Evolutionary conservation across 345 rosid genomes (phyloP).

Genomic region (Chamaenerion angustifolium): DNA sequence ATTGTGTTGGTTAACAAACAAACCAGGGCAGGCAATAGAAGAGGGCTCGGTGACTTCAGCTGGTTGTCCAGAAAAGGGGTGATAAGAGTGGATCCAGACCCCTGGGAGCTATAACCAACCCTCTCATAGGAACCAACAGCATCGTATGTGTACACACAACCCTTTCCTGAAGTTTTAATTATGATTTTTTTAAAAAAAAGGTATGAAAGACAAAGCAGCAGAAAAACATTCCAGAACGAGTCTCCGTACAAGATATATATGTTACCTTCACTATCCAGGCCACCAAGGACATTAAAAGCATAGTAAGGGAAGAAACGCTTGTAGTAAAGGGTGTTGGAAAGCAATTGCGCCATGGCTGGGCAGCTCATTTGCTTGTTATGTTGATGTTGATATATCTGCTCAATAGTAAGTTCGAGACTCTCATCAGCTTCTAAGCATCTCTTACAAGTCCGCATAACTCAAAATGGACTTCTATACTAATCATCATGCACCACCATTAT

Average conservation of each 20-base stretch:
- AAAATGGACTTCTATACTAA: neutral
- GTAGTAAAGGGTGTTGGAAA: constrained; percentile 92
- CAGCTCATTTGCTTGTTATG: constrained; percentile 98
- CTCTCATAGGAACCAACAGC: constrained; percentile 96
- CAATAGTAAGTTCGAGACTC: neutral
- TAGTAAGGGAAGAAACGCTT: constrained; percentile 97
- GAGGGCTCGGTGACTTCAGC: constrained; percentile 97
- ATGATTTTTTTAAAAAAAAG: neutral
- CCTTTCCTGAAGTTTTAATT: constrained; percentile 45
- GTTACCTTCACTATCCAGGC: constrained; percentile 86
- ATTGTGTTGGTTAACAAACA: constrained; percentile 14
- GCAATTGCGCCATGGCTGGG: constrained; percentile 91
- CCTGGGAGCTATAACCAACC: constrained; percentile 94
- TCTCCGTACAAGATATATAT: constrained; percentile 1
- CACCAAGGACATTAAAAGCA: constrained; percentile 86
- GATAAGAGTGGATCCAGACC: constrained; percentile 82
- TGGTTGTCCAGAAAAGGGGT: constrained; percentile 97
- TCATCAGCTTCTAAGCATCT: neutral
- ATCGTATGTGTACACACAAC: constrained; percentile 91
- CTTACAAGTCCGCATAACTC: too few species aligned
- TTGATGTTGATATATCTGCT: constrained; percentile 91
- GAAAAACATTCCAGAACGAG: neutral
- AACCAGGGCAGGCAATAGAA: constrained; percentile 54
- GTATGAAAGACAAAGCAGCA: neutral
- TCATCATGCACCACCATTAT: too few species aligned